These are phyloP conservation scores for Geosmithia putterillii DNA, from an alignment of 2,329 filamentous ascomycete species.

Conservation along the genomic window DNA sequence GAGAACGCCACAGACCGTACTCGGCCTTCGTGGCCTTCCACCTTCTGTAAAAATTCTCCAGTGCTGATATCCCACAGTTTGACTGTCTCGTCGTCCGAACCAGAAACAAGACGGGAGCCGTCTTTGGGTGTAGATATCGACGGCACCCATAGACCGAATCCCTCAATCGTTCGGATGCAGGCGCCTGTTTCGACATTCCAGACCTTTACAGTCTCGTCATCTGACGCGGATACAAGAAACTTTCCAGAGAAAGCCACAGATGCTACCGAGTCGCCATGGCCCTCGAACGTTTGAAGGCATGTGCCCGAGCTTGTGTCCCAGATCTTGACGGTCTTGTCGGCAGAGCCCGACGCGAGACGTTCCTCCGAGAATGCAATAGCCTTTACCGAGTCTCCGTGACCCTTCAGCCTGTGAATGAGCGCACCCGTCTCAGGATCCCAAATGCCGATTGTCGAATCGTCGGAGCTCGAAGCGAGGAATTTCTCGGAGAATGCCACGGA, in stretches of 20 bases:
- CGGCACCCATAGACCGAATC: not conserved
- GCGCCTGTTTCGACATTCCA: not conserved
- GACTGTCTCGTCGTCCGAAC: not conserved
- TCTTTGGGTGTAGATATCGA: not conserved
- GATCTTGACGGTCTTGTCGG: constrained; percentile 3
- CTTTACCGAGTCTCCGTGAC: constrained; percentile 1
- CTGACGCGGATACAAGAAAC: not conserved
- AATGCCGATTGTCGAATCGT: constrained; percentile 1
- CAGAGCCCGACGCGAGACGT: constrained; percentile 2
- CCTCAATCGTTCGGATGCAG: not conserved
- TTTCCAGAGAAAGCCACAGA: not conserved
- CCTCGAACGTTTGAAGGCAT: constrained; percentile 4
- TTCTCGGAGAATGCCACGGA: constrained; percentile 9
- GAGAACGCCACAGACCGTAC: constrained; percentile 2
- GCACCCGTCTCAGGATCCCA: not conserved
- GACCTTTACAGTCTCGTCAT: not conserved
- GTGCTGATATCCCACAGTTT: constrained; percentile 1
- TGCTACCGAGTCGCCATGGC: not conserved
- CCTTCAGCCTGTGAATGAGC: not conserved
- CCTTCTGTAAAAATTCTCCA: not conserved
- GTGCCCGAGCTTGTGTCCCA: constrained; percentile 4
- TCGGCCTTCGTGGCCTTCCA: not conserved
- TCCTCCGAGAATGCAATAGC: constrained; percentile 2
- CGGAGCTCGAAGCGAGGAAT: constrained; percentile 3
- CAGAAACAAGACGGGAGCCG: not conserved